Base-by-base conservation (phyloP, 2,329 filamentous ascomycete genomes). In the Sporothrix protearum region DNA sequence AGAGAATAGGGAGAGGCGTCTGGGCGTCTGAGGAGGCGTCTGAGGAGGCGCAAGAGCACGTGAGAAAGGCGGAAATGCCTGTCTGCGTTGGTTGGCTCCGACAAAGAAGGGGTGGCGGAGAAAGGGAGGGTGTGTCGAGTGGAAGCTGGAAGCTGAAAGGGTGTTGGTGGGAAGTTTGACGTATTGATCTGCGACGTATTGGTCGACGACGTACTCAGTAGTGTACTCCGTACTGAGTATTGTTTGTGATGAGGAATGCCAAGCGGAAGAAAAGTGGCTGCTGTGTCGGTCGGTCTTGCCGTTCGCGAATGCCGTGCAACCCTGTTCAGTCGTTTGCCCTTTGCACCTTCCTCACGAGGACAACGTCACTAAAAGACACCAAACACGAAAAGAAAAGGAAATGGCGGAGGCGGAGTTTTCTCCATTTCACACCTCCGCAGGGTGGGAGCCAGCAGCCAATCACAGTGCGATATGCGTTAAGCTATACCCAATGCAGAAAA, bases 401-500 rank as follows among this genome's bases (percentile, higher is more conserved):
- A 51, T 19, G 42, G 66, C 67, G 42, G 42, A 45, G 47, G 49
- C 70, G 70, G 61, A 39, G 70, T 59, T 67, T 59, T 45, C 70
- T 42, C n/a, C 28, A 59, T 71, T 25, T 47, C 49, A 39, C 25
- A 71, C 36, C 63, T 71, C 70, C 70, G 70, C 61, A 14, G 19
- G 28, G 14, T n/a, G 10, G 10, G 16, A 10, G 28, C 47, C 22
- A 14, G 39, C 59, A 16, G 53, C 49, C 49, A 67, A 67, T 30
- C 59, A 33, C 42, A 5, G 2, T 12, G 8, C 25, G 28, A 45
- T 9, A 25, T 22, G 7, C 2, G 0, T 1, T 16, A 39, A 14
- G 25, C 69, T 71, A 71, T 64, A n/a, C 36, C 69, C 57, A 71
- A 70, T 53, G 57, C 69, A n/a, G 69, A 64, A 19, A 53, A 70